Evolutionary conservation across 2,329 filamentous ascomycete genomes (phyloP).

Genomic region (Sarocladium kiliense): DNA sequence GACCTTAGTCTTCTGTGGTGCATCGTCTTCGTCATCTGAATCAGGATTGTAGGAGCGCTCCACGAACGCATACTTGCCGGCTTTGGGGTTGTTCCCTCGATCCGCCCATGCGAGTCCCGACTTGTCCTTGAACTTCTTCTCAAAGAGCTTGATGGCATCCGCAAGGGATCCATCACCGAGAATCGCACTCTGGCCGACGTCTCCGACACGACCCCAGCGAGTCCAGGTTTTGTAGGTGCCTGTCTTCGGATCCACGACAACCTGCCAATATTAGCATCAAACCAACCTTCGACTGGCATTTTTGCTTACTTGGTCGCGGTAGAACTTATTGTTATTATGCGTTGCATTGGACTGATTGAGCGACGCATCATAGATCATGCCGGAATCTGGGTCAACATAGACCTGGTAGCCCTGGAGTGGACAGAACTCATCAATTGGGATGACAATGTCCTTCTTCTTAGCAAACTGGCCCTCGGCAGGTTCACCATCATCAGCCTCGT

Average conservation of each 20-base stretch:
- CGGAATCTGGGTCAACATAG: conserved; percentile 55
- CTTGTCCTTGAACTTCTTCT: conserved; percentile 60
- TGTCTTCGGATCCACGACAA: conserved; percentile 33
- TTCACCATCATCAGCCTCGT: conserved; percentile 28
- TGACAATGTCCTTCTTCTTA: conserved; percentile 37
- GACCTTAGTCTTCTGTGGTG: conserved; percentile 16
- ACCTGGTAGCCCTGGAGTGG: conserved; percentile 42
- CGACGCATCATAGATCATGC: conserved; percentile 71
- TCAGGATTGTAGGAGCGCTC: conserved; percentile 73
- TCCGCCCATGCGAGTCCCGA: conserved; percentile 52
- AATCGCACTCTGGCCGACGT: conserved; percentile 43
- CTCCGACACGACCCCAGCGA: conserved; percentile 74
- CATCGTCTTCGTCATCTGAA: conserved; percentile 43
- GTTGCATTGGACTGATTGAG: conserved; percentile 72
- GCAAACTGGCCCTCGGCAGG: conserved; percentile 40
- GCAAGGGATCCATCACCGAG: conserved; percentile 37
- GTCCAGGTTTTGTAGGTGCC: conserved; percentile 60
- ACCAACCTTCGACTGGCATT: neutral
- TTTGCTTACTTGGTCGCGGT: conserved; percentile 64
- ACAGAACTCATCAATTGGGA: conserved; percentile 47
- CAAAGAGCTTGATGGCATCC: conserved; percentile 44
- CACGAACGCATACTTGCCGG: conserved; percentile 73
- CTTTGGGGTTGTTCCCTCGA: conserved; percentile 50
- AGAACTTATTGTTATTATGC: conserved; percentile 80
- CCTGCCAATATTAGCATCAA: conserved; percentile 21